Base-by-base conservation (phyloP, 805 yeast genomes). In the Candida arabinofermentans region DNA sequence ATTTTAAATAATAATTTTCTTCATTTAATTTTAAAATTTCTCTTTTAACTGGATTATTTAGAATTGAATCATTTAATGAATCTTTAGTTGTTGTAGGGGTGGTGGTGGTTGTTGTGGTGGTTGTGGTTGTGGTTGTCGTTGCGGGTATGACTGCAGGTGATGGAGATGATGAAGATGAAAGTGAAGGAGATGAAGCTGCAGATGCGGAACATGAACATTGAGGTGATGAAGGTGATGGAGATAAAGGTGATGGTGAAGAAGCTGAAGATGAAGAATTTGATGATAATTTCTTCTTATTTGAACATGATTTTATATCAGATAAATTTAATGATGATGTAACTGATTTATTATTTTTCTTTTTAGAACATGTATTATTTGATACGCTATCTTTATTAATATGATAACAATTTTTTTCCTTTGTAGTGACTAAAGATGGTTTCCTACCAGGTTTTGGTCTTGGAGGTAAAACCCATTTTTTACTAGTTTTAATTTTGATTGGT, bases 381-480 rank as follows among this genome's bases (percentile, higher is more conserved):
- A 14, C 32, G 32, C 18, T 29, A 14, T 34, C 16, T 13, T 34
- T 3, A 23, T 34, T n/a, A 34, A 8, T 14, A 17, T 8, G 23
- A 29, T 24, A 13, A 24, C 24, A n/a, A 27, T 22, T 34, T 40
- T 48, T 27, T 47, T 44, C 14, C 33, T 34, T 19, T 34, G 35
- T 21, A 7, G 9, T 3, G 10, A 14, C 12, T 21, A 21, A 52
- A n/a, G 53, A 58, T 3, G 80, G 81, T 50, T 77, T 77, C 38
- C 81, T 65, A 17, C 85, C 86, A 0, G 86, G 85, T 50, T 85
- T 82, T 21, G 95, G 93, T 49, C 93, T 70, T 9, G 95, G 95
- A 3, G 95, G 95, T 24, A 85, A 65, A 7, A 83, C 89, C 90
- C 93, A 87, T 55, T 79, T 81, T 55, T 83, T 83, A 39, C 89